Base-by-base conservation (phyloP, 129 eudicot genomes). In the Logfia minima region DNA sequence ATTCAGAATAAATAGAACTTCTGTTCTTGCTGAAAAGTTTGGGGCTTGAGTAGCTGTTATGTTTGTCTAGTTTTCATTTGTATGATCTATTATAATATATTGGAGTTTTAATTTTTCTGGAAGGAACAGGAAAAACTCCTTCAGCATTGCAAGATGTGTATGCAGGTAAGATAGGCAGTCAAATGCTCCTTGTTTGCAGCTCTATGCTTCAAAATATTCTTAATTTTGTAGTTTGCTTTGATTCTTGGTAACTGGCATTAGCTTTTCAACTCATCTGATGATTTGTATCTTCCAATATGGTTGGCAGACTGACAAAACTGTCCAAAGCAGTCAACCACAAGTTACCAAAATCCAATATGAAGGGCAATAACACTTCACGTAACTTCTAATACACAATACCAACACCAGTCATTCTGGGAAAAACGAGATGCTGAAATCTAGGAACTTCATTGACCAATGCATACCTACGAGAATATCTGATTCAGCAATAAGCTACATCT, bases 401-500 rank as follows among this genome's bases (percentile, higher is more conserved):
- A 53, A 72, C 35, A 55, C 19, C 52, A 60, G 13, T 29, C 39
- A 62, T 39, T 63, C 8, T 73, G 55, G 55, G 19, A 55, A 72
- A 31, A 51, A 31, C 17, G 19, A 31, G 14, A 18, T 21, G 74
- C 28, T 43, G 22, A 29, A 16, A 22, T 18, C 76, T 29, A 18
- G 14, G 16, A 41, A 43, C 32, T 63, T 63, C 51, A 63, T 32
- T 26, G 13, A 24, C 71, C 45, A 75, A 48, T 29, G 26, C 61
- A 74, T 43, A 63, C 45, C n/a, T 4, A 56, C 58, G 4, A 73
- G 35, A 56, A 34, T 56, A 56, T 55, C 4, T 56, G 22, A 56
- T 11, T 21, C 77, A 58, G 23, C 77, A 73, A 56, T 35, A 56
- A 72, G 19, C 43, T 79, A 43, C 24, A 63, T 63, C 24, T 64